Evolutionary conservation across 768 basidiomycete genomes (phyloP).

Genomic region (Leccinum disarticulatum): DNA sequence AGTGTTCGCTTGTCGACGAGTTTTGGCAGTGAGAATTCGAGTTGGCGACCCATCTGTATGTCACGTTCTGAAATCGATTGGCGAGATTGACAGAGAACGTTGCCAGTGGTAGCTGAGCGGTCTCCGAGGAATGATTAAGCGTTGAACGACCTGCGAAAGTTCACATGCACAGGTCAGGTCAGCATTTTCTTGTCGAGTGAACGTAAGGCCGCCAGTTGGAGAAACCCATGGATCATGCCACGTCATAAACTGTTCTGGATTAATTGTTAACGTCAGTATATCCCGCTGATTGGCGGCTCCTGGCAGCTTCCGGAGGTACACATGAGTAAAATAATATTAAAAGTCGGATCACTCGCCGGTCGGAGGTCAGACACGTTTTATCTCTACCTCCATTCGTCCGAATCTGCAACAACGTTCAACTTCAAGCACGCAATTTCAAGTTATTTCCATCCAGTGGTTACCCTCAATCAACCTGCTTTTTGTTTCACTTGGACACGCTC

Average conservation of each 20-base stretch:
- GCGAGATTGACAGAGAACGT: not conserved
- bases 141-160: not conserved
- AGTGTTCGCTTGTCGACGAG: slow-evolving; percentile 30
- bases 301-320: not conserved
- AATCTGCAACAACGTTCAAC: not conserved
- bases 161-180: not conserved
- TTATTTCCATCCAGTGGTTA: not conserved
- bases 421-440: not conserved
- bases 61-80: not conserved
- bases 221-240: not conserved
- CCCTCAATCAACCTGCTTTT: not conserved
- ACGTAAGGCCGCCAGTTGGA: not conserved
- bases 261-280: not conserved
- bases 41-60: not conserved
- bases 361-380: not conserved
- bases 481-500: not conserved
- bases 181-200: not conserved
- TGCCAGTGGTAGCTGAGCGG: not conserved
- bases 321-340: not conserved
- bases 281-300: not conserved
- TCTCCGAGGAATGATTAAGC: not conserved
- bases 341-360: not conserved
- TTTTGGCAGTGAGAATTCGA: slow-evolving; percentile 19
- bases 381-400: not conserved
- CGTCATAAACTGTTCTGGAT: not conserved